Evolutionary conservation across 2,329 filamentous ascomycete genomes (phyloP), one percentile per base, ranked within the genome.

Genomic region (Beauveria brongniartii): DNA sequence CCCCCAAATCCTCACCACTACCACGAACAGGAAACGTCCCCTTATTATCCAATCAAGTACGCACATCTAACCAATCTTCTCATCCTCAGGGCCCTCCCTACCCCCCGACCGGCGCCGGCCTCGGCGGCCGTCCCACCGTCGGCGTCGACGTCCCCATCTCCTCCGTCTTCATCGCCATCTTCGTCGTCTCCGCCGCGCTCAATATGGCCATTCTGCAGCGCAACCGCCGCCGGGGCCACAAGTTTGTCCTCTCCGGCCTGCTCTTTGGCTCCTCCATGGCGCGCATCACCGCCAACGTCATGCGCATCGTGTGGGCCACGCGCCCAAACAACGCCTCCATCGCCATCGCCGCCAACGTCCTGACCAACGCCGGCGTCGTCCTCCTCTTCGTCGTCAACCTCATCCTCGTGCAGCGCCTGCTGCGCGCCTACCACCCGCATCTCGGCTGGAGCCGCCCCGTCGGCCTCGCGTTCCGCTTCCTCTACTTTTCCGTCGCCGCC

Each of bases 321-420:
- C 65, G 73, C 40, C 76, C 77, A 1, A 64, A 50, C 59, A 71
- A 76, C 66, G 62, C 74, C 56, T 66, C 70, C 60, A 65, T 84
- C 61, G 78, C 76, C 67, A 80, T 85, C 63, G 84, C 87, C 8
- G 83, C 89, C 3, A 79, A 79, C 65, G 82, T 94, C 68, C 86
- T 94, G 67, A 83, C 90, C 61, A 83, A 86, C 50, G 86, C 88
- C 0, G 91, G 90, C 47, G 85, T 92, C 18, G 71, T 95, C 40
- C 73, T 95, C 8, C 76, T 95, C 28, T 93, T 90, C 72, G 75
- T 93, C 67, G 77, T 91, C 73, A 94, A 96, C 74, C 74, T 95
- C 47, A 75, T 94, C 68, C 90, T 92, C 69, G 75, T 87, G 0
- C 89, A 91, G 73, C 85, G 91, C 51, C 80, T 96, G 28, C 73